A percentile compares a stretch with the other conserved stretches of the same genome.
These are phyloP conservation scores for Xylaria castorea DNA, from an alignment of 495 filamentous ascomycete species.

Conservation along the genomic window DNA sequence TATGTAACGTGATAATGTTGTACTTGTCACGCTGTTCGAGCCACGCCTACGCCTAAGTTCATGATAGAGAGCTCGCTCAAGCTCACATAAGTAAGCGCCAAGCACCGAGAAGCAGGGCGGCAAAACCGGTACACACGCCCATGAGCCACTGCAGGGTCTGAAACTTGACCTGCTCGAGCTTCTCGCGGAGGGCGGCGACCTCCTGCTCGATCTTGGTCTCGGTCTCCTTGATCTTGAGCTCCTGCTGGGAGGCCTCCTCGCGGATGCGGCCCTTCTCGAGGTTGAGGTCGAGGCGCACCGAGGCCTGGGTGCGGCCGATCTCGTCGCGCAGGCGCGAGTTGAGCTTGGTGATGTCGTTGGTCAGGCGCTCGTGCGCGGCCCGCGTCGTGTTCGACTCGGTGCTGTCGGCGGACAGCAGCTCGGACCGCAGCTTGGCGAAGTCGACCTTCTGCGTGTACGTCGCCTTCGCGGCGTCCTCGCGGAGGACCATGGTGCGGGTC, in stretches of 20 bases:
- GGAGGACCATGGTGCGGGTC: slow-evolving; percentile 97
- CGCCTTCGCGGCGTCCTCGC: slow-evolving; percentile 84
- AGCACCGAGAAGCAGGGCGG: slow-evolving; percentile 91
- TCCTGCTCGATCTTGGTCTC: slow-evolving; percentile 99
- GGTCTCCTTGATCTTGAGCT: slow-evolving; percentile 98
- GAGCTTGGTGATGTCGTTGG: slow-evolving; percentile 92
- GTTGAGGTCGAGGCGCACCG: slow-evolving; percentile 90
- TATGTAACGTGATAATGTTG: slow-evolving; percentile 1
- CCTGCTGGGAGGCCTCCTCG: slow-evolving; percentile 95
- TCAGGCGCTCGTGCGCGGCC: slow-evolving; percentile 87
- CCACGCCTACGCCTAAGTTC: background rate
- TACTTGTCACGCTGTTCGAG: background rate
- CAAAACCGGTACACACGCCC: slow-evolving; percentile 93
- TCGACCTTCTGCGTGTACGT: slow-evolving; percentile 99
- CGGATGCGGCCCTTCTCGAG: slow-evolving; percentile 96
- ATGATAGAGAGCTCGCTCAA: background rate
- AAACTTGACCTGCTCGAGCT: slow-evolving; percentile 97
- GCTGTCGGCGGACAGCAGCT: slow-evolving; percentile 88
- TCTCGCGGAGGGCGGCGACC: slow-evolving; percentile 86
- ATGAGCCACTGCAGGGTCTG: slow-evolving; percentile 97
- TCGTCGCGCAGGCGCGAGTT: slow-evolving; percentile 89
- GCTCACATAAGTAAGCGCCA: slow-evolving; percentile 82
- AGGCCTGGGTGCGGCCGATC: slow-evolving; percentile 90
- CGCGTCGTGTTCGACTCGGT: slow-evolving; percentile 88
- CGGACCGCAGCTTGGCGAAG: slow-evolving; percentile 96